Evolutionary conservation across 768 basidiomycete genomes (phyloP), one percentile per base, ranked within the genome.

Genomic region (Paxillus ammoniavirescens): DNA sequence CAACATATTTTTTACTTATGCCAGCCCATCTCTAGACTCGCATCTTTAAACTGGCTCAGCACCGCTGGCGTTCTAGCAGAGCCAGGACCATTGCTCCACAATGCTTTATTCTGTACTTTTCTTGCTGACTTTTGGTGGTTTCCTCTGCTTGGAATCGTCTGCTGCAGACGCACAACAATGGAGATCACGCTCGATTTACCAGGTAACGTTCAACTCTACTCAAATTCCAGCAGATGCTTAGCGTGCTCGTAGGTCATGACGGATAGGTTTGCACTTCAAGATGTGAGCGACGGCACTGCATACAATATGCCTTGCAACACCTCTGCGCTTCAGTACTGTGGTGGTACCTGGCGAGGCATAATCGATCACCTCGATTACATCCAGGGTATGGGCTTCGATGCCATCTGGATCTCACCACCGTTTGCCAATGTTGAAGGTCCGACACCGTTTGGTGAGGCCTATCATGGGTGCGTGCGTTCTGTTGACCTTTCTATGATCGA

Each of bases 351-450:
- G 77, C 65, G 72, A 49, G 77, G 78, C 10, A 72, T 82, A 52
- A 73, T 72, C 48, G 69, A 72, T 55, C 77, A 82, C 56, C 76
- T 86, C 46, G 83, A 84, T 67, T 85, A 86, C 62, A 84, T 85
- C 50, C 75, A 81, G 58, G 73, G 72, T 55, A 81, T 84, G 80
- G 83, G 83, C 33, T 83, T 83, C 60, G 81, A 82, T 54, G 82
- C 75, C 14, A 51, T 83, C 28, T 84, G 82, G 82, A 80, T 82
- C 47, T 81, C 81, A 2, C 84, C 83, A 0, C 70, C 82, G 18
- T 75, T 77, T 36, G 61, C 72, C 47, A 82, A 82, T 50, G 65
- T 80, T 35, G 77, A 79, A 26, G 76, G 76, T 1, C 70, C 65
- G 45, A 79, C 77, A 1, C 69, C 76, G 0, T 75, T 79, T 57